Base-by-base conservation (phyloP, 1,284 basidiomycete species). In the Cryptococcus neoformans region DNA sequence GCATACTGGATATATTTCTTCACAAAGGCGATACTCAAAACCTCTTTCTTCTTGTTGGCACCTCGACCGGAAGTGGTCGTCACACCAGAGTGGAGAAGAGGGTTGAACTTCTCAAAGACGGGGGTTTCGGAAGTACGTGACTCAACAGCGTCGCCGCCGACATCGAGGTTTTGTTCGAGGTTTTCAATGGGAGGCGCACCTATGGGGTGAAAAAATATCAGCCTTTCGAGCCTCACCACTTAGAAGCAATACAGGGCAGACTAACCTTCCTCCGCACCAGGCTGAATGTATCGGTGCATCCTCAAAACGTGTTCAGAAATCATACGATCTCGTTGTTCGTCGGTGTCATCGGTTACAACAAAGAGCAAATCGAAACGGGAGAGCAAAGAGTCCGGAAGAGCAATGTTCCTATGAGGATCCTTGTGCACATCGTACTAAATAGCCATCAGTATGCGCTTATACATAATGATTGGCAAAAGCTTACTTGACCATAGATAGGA, bases 1-100 rank as follows among this genome's bases (percentile, higher is more conserved):
- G 96, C 90, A 74, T 98, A 98, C 78, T 99, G 95, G 55, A 99
- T 90, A 75, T 96, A 99, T 80, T 98, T 99, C 79, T 99, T 99
- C 73, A 99, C 87, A 73, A 99, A 99, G 4, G 87, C 81, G 60
- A 97, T 92, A 62, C 87, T 92, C 47, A 99, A 82, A 40, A 99
- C 87, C 77, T 99, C 92, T 60, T 84, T 83, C 75, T 87, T 84
- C 69, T 84, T 85, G 58, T 72, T 72, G 49, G 70, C 78, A 60
- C 83, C 83, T 57, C 83, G 75, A 61, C 84, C 85, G 12, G 83
- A 83, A 46, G 84, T 83, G 14, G 80, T 79, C 1, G 81, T 82
- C 48, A 89, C 80, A 54, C 92, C 95, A 56, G 92, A 86, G 72
- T 99, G 96, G 52, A 99, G 80, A 8, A 99, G 83, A 12, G 95